phyloP scores from a whole-genome alignment of 1,284 basidiomycete genomes.

The Sanghuangporus baumii region DNA sequence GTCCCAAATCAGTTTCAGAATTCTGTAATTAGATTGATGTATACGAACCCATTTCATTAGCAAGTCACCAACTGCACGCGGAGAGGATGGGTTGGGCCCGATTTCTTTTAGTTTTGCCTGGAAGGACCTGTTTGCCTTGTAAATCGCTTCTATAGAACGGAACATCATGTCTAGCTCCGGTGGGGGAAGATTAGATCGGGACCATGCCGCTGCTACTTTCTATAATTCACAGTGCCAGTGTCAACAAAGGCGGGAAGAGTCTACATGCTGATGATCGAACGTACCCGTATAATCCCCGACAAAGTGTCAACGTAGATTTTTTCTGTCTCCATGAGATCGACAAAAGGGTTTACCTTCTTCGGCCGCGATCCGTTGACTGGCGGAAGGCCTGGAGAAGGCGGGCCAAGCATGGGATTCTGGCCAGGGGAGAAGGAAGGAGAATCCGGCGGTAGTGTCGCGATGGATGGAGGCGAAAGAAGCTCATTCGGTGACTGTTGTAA shows the following conservation, averaged over 20 bases:
- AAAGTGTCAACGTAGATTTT: slow-evolving; percentile 90
- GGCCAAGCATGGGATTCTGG: background rate
- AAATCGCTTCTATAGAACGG: slow-evolving; percentile 85
- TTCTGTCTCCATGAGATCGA: slow-evolving; percentile 93
- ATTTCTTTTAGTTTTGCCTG: slow-evolving; percentile 87
- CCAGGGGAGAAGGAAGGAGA: slow-evolving; percentile 9
- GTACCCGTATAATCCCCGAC: slow-evolving; percentile 84
- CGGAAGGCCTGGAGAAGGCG: slow-evolving; percentile 30
- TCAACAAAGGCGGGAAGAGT: slow-evolving; percentile 9
- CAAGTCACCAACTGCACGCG: slow-evolving; percentile 91
- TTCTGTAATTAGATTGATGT: background rate
- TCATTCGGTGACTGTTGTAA: slow-evolving; percentile 3
- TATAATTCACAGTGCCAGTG: slow-evolving; percentile 30
- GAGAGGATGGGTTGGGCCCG: slow-evolving; percentile 88
- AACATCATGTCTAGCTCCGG: slow-evolving; percentile 92
- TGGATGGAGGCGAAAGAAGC: background rate
- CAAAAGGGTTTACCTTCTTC: slow-evolving; percentile 76
- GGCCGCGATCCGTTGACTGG: slow-evolving; percentile 32
- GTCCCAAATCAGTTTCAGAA: slow-evolving; percentile 16
- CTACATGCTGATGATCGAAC: slow-evolving; percentile 27
- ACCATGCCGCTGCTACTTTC: slow-evolving; percentile 98
- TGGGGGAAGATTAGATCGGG: slow-evolving; percentile 89
- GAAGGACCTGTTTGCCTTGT: slow-evolving; percentile 84
- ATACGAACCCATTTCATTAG: slow-evolving; percentile 91
- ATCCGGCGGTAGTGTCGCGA: background rate